These are phyloP conservation scores for Pugionium cornutum DNA, from an alignment of 345 rosid genomes.

Conservation along the genomic window DNA sequence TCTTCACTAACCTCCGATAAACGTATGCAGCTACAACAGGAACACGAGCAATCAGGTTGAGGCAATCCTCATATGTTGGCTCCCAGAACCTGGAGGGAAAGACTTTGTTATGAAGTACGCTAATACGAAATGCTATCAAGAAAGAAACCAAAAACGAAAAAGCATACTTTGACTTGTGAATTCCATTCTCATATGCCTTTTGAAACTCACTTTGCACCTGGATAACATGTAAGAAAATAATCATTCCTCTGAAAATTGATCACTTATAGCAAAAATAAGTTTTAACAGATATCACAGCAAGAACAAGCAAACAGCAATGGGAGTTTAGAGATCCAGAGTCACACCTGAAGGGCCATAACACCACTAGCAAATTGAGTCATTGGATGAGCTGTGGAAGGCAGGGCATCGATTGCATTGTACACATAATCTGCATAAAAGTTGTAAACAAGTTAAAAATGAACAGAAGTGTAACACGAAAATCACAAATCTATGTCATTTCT, in stretches of 20 bases:
- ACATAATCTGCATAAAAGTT: conserved; percentile 62
- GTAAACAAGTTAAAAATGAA: conserved; percentile 6
- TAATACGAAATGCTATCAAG: conserved; percentile 13
- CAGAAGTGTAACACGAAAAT: conserved; percentile 7
- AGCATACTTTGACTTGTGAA: conserved; percentile 76
- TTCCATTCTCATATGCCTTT: conserved; percentile 72
- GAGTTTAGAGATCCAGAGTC: conserved; percentile 21
- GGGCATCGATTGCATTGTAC: conserved; percentile 79
- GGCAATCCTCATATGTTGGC: conserved; percentile 80
- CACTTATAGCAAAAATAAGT: neutral
- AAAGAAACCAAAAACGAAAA: conserved; percentile 14
- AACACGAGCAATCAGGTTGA: conserved; percentile 82
- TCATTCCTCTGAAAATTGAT: neutral
- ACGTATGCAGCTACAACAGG: conserved; percentile 84
- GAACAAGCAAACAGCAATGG: conserved; percentile 6
- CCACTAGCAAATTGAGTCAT: conserved; percentile 96
- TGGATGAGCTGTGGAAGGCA: conserved; percentile 87
- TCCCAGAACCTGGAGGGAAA: conserved; percentile 73
- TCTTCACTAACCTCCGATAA: conserved; percentile 59
- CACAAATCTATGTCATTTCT: neutral
- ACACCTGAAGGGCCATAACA: conserved; percentile 98
- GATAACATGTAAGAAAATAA: conserved; percentile 31
- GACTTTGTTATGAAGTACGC: conserved; percentile 5
- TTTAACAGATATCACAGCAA: neutral
- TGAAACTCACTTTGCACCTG: conserved; percentile 97